phyloP scores from a whole-genome alignment of 1,284 basidiomycete species.

The Pseudozyma sp. region DNA sequence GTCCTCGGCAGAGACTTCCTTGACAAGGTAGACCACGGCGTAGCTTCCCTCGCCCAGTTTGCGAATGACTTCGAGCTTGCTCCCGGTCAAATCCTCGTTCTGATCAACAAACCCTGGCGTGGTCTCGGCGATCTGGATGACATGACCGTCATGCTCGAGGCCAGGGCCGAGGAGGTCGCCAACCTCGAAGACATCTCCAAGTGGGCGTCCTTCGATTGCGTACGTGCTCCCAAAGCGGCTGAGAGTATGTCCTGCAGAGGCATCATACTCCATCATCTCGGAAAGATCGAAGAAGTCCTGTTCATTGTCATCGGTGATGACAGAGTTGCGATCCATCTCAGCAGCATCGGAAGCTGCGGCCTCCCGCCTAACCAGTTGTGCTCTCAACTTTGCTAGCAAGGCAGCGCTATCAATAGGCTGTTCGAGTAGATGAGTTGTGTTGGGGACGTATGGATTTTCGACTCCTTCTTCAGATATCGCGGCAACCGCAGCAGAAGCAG shows the following conservation, averaged over 20 bases:
- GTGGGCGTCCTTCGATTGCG: conserved; percentile 26
- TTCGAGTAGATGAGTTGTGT: conserved; percentile 32
- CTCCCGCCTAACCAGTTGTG: conserved; percentile 42
- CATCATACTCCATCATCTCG: conserved; percentile 59
- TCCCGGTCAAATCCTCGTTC: conserved; percentile 49
- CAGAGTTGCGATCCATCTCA: conserved; percentile 33
- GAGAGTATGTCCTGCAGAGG: conserved; percentile 30
- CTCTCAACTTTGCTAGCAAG: conserved; percentile 40
- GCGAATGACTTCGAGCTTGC: conserved; percentile 60
- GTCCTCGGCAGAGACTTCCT: conserved; percentile 55
- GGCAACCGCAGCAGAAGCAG: conserved; percentile 18
- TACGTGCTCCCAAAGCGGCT: conserved; percentile 35
- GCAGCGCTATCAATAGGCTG: conserved; percentile 47
- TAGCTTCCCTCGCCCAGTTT: conserved; percentile 67
- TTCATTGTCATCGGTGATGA: conserved; percentile 35
- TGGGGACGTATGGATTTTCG: conserved; percentile 9
- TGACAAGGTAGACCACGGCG: conserved; percentile 66
- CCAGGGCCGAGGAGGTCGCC: conserved; percentile 66
- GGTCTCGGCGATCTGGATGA: conserved; percentile 61
- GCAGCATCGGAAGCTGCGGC: conserved; percentile 42
- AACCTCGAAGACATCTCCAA: conserved; percentile 59
- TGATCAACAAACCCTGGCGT: conserved; percentile 62
- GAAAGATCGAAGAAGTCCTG: conserved; percentile 58
- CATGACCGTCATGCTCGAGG: conserved; percentile 62
- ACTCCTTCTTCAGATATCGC: conserved; percentile 10